Evolutionary conservation across 306 rosid genomes (phyloP).

Genomic region (Cicer yamashitae): DNA sequence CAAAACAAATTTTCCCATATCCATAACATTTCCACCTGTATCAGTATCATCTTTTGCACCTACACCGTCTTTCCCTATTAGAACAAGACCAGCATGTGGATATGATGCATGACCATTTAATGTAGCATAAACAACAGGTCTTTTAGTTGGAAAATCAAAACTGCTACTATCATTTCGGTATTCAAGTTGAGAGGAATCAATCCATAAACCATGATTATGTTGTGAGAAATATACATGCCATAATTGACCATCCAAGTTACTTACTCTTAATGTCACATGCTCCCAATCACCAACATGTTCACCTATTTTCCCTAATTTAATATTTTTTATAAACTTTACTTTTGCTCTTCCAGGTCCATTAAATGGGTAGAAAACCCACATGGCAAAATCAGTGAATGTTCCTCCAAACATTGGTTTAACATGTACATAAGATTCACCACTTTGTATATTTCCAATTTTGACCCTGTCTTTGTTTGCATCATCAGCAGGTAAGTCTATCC

Average conservation of each 20-base stretch:
- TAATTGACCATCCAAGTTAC: slow-evolving; percentile 77
- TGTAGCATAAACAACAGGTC: slow-evolving; percentile 63
- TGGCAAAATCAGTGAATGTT: slow-evolving; percentile 68
- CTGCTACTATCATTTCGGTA: slow-evolving; percentile 26
- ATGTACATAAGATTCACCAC: slow-evolving; percentile 56
- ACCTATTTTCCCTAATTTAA: slow-evolving; percentile 67
- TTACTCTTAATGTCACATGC: slow-evolving; percentile 74
- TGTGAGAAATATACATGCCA: slow-evolving; percentile 61
- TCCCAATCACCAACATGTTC: slow-evolving; percentile 92
- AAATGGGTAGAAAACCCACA: slow-evolving; percentile 84
- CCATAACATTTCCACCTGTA: slow-evolving; percentile 48
- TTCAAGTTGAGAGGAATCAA: slow-evolving; percentile 67
- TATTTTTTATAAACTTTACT: slow-evolving; percentile 48
- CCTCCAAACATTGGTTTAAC: slow-evolving; percentile 80
- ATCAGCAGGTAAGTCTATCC: slow-evolving; percentile 71
- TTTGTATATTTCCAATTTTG: slow-evolving; percentile 60
- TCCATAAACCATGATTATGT: slow-evolving; percentile 71
- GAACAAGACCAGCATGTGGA: slow-evolving; percentile 58
- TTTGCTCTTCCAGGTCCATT: slow-evolving; percentile 78
- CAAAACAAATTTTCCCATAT: slow-evolving; percentile 48
- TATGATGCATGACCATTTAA: slow-evolving; percentile 75
- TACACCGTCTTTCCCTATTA: slow-evolving; percentile 47
- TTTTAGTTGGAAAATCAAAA: slow-evolving; percentile 23
- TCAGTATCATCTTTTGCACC: slow-evolving; percentile 71
- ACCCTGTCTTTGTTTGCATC: slow-evolving; percentile 56